Percentiles rank a stretch among this genome's conserved stretches.
phyloP scores from a whole-genome alignment of 805 yeast genomes.

The Wickerhamomyces bovis region DNA sequence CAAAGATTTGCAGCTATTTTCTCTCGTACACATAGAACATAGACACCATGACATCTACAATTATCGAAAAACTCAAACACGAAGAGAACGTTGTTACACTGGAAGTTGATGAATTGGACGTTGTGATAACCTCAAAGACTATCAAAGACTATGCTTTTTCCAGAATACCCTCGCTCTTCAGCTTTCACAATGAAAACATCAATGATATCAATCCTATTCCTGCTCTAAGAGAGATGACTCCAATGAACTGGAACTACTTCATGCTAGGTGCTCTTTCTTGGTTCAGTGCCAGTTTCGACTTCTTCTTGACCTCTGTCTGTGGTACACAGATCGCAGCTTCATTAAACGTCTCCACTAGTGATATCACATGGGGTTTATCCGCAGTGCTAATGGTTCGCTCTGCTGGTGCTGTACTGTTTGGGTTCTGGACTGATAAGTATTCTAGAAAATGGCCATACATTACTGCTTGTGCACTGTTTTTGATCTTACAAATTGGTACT shows the following conservation, averaged over 20 bases:
- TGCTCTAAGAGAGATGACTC: slow-evolving; percentile 31
- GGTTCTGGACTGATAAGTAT: slow-evolving; percentile 52
- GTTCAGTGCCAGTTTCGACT: slow-evolving; percentile 72
- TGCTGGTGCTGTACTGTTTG: slow-evolving; percentile 65
- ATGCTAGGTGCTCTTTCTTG: slow-evolving; percentile 56
- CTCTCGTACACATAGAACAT: not conserved
- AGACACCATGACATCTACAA: not conserved
- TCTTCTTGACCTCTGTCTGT: slow-evolving; percentile 56
- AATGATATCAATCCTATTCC: slow-evolving; percentile 38
- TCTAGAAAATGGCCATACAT: slow-evolving; percentile 70
- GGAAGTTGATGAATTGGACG: not conserved
- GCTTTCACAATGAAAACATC: slow-evolving; percentile 18
- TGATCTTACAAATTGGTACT: slow-evolving; percentile 56
- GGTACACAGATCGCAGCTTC: slow-evolving; percentile 47
- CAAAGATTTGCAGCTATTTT: too few species aligned
- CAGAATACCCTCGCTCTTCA: slow-evolving; percentile 21
- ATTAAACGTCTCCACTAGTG: slow-evolving; percentile 39
- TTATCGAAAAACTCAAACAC: not conserved
- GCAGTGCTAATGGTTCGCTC: slow-evolving; percentile 68
- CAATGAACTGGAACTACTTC: slow-evolving; percentile 50
- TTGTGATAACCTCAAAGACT: not conserved
- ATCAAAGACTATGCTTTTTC: slow-evolving; percentile 18
- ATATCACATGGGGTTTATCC: slow-evolving; percentile 69
- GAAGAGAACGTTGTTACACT: not conserved
- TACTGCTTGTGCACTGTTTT: slow-evolving; percentile 43